Conservation (phyloP, 2,329 filamentous ascomycete genomes). For the Xylariaceae sp. region DNA sequence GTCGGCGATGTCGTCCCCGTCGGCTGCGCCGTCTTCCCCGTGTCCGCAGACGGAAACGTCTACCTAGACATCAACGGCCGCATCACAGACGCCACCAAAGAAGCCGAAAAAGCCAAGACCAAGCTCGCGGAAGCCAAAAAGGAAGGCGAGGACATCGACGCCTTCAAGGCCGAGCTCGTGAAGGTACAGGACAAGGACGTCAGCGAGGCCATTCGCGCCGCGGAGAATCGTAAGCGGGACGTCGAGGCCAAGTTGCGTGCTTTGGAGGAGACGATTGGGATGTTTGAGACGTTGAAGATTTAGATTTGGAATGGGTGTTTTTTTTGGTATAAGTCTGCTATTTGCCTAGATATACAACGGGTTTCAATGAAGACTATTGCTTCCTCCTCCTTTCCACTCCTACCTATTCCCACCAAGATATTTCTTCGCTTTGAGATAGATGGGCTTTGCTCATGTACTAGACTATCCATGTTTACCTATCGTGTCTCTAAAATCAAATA, state of each 20-base stretch:
- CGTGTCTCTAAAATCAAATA: too few species aligned
- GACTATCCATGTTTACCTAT: too few species aligned
- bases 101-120: neutral
- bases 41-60: conserved; percentile 1
- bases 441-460: too few species aligned
- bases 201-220: neutral
- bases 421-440: too few species aligned
- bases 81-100: neutral
- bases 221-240: neutral
- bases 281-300: conserved; percentile 3
- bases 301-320: neutral
- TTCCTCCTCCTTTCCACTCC: too few species aligned
- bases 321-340: too few species aligned
- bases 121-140: neutral
- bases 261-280: neutral
- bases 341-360: too few species aligned
- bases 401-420: too few species aligned
- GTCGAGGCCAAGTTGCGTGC: neutral
- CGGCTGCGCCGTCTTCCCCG: conserved; percentile 1
- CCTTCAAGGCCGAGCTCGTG: neutral
- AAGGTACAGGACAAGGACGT: conserved; percentile 6
- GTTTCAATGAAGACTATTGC: too few species aligned
- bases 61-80: conserved; percentile 3
- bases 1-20: neutral
- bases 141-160: neutral